Conservation (phyloP, 2,329 filamentous ascomycete genomes). For the Chaetomium globosum region DNA sequence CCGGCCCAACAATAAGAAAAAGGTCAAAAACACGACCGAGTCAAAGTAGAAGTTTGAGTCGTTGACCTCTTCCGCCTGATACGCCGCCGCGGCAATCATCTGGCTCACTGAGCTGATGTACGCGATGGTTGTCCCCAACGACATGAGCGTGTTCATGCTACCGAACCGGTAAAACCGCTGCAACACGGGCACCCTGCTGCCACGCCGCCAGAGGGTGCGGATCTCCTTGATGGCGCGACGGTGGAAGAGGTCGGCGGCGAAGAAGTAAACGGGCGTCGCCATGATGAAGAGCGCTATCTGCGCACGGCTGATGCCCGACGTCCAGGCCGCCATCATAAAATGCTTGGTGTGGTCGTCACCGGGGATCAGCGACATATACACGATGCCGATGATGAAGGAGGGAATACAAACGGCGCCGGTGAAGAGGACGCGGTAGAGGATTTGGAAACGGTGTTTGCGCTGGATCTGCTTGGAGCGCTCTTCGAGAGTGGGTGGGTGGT, state of each 20-base stretch:
- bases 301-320: conserved; percentile 71
- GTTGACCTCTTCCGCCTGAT: conserved; percentile 45
- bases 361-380: conserved; percentile 83
- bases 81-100: conserved; percentile 64
- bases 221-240: conserved; percentile 77
- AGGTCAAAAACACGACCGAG: conserved; percentile 85
- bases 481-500: conserved; percentile 81
- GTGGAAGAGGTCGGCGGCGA: conserved; percentile 85
- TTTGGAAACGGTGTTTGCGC: conserved; percentile 66
- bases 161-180: conserved; percentile 88
- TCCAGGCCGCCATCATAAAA: conserved; percentile 72
- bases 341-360: conserved; percentile 60
- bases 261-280: conserved; percentile 84
- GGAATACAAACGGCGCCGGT: conserved; percentile 73
- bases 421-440: conserved; percentile 71
- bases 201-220: conserved; percentile 71
- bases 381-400: conserved; percentile 82
- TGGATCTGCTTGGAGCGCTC: conserved; percentile 77
- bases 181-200: conserved; percentile 71
- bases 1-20: conserved; percentile 78
- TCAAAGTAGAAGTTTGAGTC: conserved; percentile 77
- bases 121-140: conserved; percentile 82
- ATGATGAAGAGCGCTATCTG: conserved; percentile 81
- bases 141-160: conserved; percentile 95
- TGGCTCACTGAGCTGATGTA: conserved; percentile 82